These are phyloP conservation scores for Pinus albicaulis DNA, from an alignment of 75 land plant genomes.

Conservation along the genomic window DNA sequence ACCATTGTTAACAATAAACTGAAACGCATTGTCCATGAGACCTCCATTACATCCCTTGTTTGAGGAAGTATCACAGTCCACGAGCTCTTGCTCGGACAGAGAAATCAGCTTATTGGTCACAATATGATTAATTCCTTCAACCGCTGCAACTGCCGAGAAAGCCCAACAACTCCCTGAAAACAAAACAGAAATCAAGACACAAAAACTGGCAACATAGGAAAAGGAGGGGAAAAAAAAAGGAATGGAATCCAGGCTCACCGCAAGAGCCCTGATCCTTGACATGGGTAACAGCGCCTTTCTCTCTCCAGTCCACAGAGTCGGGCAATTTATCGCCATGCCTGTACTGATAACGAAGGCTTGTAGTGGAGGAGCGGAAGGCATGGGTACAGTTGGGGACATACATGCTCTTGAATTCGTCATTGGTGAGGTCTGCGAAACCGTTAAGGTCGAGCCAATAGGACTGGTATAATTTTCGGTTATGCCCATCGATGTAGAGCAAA, in stretches of 20 bases:
- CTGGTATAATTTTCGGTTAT: slow-evolving; percentile 30
- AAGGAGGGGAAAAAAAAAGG: background rate
- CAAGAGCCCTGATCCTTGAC: slow-evolving; percentile 83
- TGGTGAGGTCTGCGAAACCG: slow-evolving; percentile 74
- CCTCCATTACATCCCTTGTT: slow-evolving; percentile 79
- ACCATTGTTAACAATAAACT: slow-evolving; percentile 57
- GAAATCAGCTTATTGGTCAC: slow-evolving; percentile 42
- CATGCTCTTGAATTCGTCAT: slow-evolving; percentile 53
- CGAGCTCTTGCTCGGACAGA: slow-evolving; percentile 78
- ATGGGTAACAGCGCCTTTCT: slow-evolving; percentile 53
- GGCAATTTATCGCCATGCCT: slow-evolving; percentile 38
- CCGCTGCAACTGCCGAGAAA: slow-evolving; percentile 60
- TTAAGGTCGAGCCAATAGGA: slow-evolving; percentile 61
- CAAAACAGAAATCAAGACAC: background rate
- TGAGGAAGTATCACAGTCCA: slow-evolving; percentile 64
- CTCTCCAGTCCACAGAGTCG: slow-evolving; percentile 67
- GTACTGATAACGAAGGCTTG: slow-evolving; percentile 18
- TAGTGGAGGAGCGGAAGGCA: background rate
- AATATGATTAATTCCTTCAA: slow-evolving; percentile 74
- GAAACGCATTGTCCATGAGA: slow-evolving; percentile 63
- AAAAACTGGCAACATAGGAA: background rate
- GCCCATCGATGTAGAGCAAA: slow-evolving; percentile 38
- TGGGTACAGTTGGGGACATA: slow-evolving; percentile 30
- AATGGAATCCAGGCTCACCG: slow-evolving; percentile 33
- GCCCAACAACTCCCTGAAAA: slow-evolving; percentile 82